Evolutionary conservation across 2,329 filamentous ascomycete species (phyloP), one percentile per base, ranked within the genome.

Genomic region (Ophiostoma sp.): DNA sequence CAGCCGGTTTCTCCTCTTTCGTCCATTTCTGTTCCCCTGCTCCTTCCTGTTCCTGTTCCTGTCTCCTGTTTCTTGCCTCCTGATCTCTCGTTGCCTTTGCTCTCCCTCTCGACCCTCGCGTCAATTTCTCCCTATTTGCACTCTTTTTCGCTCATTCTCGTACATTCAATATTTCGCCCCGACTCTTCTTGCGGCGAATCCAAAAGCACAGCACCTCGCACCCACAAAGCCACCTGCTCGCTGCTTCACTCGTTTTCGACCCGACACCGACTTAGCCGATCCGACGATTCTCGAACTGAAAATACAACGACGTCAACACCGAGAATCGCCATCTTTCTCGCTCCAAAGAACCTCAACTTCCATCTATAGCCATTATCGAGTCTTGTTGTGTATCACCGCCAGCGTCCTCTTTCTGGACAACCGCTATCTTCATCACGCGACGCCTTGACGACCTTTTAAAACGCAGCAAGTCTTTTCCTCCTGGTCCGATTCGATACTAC

Each of bases 1-100:
- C 52, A 7, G 68, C 55, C 66, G 28, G 22, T 71, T 48, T 73
- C 72, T 71, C 69, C 42, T 68, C 69, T 50, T 64, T 64, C 36
- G 59, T 25, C 59, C 11, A n/a, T 57, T 70, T 57, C 39, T 36
- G 33, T 36, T 61, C 63, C 28, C 55, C 57, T 59, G 9, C 48
- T 63, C 63, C 48, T 25, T 36, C 39, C 63, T 69, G 39, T 48
- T 39, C 45, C 63, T 64, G 61, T 66, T 31, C 64, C 66, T 36
- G 19, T 17, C 50, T 63, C 50, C 48, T 52, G 25, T 72, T 57
- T 63, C 31, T 50, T 63, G 59, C 25, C 31, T 70, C 19, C 72
- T 66, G 33, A 42, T 64, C 57, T 63, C 11, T 55, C 28, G 36
- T 19, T 28, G 28, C n/a, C 42, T 50, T 17, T 71, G n/a, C n/a